Evolutionary conservation across 2,329 filamentous ascomycete genomes (phyloP).

Genomic region (Chaetomiaceae sp.): DNA sequence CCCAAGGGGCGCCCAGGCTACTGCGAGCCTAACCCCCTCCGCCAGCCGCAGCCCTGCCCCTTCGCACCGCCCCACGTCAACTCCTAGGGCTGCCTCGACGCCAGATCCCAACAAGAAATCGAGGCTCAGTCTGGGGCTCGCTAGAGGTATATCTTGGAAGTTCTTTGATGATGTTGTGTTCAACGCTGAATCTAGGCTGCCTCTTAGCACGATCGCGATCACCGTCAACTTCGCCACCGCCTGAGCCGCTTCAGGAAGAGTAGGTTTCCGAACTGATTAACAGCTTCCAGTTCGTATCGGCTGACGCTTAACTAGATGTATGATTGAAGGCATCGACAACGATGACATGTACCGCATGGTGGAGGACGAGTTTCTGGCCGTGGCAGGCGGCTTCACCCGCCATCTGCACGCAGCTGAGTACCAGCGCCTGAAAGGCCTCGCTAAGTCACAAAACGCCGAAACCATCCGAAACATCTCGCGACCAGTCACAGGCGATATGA

Average conservation of each 20-base stretch:
- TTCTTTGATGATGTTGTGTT: too few relatives aligned
- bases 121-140: constrained; percentile 5
- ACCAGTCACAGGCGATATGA: constrained; percentile 41
- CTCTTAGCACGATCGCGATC: constrained; percentile 23
- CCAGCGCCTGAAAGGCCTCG: constrained; percentile 54
- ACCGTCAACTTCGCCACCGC: constrained; percentile 29
- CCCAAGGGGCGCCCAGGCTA: not conserved
- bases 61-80: constrained; percentile 5
- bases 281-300: not conserved
- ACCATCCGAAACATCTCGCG: constrained; percentile 46
- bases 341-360: constrained; percentile 78
- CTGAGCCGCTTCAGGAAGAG: constrained; percentile 26
- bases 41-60: constrained; percentile 11
- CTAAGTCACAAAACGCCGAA: constrained; percentile 48
- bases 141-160: not conserved
- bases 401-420: constrained; percentile 77
- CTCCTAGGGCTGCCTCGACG: constrained; percentile 1
- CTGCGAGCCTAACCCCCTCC: constrained; percentile 6
- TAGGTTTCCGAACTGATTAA: constrained; percentile 7
- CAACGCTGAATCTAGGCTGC: too few relatives aligned
- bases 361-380: constrained; percentile 68
- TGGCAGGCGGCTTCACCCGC: constrained; percentile 63
- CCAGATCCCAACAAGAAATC: not conserved
- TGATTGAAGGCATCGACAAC: constrained; percentile 56
- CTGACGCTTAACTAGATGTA: constrained; percentile 40